Evolutionary conservation across 768 basidiomycete species (phyloP).

Genomic region (Leccinum pellstonianum): DNA sequence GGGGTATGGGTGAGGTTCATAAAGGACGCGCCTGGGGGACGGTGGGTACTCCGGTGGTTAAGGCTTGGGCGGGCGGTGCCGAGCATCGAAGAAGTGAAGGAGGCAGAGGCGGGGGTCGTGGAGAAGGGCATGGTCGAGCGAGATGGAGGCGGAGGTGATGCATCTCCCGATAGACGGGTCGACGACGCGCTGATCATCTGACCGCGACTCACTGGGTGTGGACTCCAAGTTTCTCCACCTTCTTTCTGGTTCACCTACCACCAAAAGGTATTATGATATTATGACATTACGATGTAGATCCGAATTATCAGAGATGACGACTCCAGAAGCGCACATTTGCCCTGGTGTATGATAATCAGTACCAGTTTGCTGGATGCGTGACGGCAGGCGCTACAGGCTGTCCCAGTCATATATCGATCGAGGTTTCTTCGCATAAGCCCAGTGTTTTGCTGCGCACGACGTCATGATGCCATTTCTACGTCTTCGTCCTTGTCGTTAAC

Average conservation of each 20-base stretch:
- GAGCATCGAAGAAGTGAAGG: conserved; percentile 29
- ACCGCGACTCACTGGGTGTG: not conserved
- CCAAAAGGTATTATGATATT: not conserved
- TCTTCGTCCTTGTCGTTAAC: conserved; percentile 41
- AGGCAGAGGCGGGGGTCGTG: not conserved
- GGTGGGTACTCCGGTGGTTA: conserved; percentile 22
- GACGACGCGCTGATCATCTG: conserved; percentile 8
- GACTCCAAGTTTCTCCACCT: not conserved
- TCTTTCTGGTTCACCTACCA: not conserved
- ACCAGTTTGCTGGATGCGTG: too few relatives aligned
- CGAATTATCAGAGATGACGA: not conserved
- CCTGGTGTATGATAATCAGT: too few relatives aligned
- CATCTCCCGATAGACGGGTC: not conserved
- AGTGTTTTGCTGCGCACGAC: not conserved
- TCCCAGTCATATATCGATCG: too few relatives aligned
- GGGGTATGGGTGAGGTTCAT: conserved; percentile 26
- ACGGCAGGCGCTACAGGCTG: too few relatives aligned
- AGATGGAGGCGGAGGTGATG: not conserved
- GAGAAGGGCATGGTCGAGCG: not conserved
- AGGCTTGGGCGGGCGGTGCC: conserved; percentile 17
- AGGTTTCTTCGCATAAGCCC: too few relatives aligned
- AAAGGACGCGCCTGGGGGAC: conserved; percentile 35
- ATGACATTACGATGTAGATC: not conserved
- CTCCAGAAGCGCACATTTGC: too few relatives aligned
- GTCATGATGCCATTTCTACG: conserved; percentile 50